phyloP scores from a whole-genome alignment of 768 basidiomycete genomes.

The Kwoniella heveanensis region DNA sequence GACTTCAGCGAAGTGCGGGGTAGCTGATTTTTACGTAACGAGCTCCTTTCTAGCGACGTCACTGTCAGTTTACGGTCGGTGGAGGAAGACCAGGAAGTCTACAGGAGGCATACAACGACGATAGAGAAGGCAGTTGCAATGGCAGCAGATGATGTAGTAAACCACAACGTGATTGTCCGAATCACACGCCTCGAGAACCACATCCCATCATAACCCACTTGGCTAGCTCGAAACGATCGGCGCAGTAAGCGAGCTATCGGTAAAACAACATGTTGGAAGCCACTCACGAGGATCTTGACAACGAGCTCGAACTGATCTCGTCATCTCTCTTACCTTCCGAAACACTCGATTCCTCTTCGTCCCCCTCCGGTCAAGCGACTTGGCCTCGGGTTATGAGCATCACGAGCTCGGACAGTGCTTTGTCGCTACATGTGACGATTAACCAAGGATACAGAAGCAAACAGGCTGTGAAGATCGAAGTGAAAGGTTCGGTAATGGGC shows the following conservation, averaged over 20 bases:
- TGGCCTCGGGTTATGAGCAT: slow-evolving; percentile 35
- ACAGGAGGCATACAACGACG: background rate
- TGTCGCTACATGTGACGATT: slow-evolving; percentile 30
- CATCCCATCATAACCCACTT: too few relatives aligned
- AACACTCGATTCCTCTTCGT: slow-evolving; percentile 31
- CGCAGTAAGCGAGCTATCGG: too few relatives aligned
- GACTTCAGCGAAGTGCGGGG: background rate
- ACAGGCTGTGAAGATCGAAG: slow-evolving; percentile 26
- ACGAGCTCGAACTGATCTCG: slow-evolving; percentile 65
- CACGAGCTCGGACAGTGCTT: slow-evolving; percentile 43
- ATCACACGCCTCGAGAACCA: too few relatives aligned
- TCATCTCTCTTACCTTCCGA: slow-evolving; percentile 70
- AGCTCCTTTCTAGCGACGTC: background rate
- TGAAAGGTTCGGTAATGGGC: slow-evolving; percentile 41
- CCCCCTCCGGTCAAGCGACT: background rate
- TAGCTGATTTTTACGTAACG: background rate
- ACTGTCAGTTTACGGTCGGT: background rate
- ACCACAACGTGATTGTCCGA: too few relatives aligned
- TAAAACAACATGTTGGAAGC: background rate
- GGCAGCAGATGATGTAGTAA: too few relatives aligned
- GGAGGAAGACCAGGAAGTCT: background rate
- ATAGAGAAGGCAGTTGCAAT: background rate
- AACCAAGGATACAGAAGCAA: slow-evolving; percentile 45
- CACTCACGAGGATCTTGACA: slow-evolving; percentile 25
- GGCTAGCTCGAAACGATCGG: too few relatives aligned